phyloP scores from a whole-genome alignment of 176 grass and related monocot genomes.

The Stipa capillata region DNA sequence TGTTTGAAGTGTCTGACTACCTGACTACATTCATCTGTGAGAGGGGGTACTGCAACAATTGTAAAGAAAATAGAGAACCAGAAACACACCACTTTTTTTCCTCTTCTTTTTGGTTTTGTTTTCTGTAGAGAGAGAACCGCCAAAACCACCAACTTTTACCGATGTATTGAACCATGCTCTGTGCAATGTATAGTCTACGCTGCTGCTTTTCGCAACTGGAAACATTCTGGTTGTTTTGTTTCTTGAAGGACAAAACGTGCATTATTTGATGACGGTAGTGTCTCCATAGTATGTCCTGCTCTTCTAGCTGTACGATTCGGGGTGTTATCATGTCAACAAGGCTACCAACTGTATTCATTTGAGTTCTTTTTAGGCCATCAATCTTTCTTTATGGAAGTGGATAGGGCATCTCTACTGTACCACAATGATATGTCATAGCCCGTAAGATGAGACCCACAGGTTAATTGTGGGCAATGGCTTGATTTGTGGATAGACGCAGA shows the following conservation, averaged over 20 bases:
- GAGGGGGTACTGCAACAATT: slow-evolving; percentile 25
- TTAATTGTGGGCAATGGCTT: no score
- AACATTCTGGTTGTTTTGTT: background rate
- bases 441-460: no score
- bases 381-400: no score
- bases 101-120: background rate
- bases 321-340: no score
- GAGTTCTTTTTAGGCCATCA: no score
- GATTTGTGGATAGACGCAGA: no score
- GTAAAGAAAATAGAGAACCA: slow-evolving; percentile 45
- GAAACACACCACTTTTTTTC: background rate
- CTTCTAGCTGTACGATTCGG: no score
- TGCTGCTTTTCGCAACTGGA: background rate
- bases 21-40: slow-evolving; percentile 30
- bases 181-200: slow-evolving; percentile 32
- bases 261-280: background rate
- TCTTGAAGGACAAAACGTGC: background rate
- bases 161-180: slow-evolving; percentile 10
- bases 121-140: slow-evolving; percentile 10
- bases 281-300: background rate
- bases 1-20: slow-evolving; percentile 21
- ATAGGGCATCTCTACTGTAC: no score
- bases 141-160: background rate
- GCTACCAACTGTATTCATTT: no score
- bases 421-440: no score